phyloP scores from a whole-genome alignment of 352 stramenopile genomes.

The Thalassiosira hispida region DNA sequence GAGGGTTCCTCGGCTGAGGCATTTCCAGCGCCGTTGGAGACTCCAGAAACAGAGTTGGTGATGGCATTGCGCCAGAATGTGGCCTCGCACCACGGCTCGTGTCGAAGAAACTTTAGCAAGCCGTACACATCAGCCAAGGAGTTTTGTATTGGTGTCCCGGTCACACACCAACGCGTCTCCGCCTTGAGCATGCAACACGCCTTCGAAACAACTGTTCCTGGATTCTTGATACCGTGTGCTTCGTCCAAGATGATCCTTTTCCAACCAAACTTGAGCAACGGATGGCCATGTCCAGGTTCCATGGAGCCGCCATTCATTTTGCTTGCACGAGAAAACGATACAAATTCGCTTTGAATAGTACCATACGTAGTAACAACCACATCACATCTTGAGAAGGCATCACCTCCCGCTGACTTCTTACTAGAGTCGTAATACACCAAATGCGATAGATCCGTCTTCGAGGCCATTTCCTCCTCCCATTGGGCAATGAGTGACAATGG shows the following conservation, averaged over 20 bases:
- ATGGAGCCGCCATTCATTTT: constrained; percentile 11
- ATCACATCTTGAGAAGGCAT: constrained; percentile 69
- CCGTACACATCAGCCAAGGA: constrained; percentile 79
- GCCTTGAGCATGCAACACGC: constrained; percentile 71
- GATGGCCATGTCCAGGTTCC: constrained; percentile 19
- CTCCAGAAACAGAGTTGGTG: constrained; percentile 26
- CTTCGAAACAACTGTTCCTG: constrained; percentile 68
- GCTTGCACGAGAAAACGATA: constrained; percentile 21
- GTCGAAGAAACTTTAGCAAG: constrained; percentile 79
- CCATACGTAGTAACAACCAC: constrained; percentile 83
- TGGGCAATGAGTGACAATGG: constrained; percentile 79
- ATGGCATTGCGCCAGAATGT: constrained; percentile 80
- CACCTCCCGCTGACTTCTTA: constrained; percentile 21
- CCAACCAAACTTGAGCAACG: constrained; percentile 63
- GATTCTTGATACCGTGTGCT: constrained; percentile 83
- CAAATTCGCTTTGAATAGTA: constrained; percentile 74
- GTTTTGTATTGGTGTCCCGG: constrained; percentile 84
- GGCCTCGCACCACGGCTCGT: constrained; percentile 80
- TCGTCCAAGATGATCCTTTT: constrained; percentile 83
- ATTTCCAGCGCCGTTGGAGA: constrained; percentile 8
- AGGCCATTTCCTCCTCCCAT: constrained; percentile 82
- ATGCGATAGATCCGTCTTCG: constrained; percentile 76
- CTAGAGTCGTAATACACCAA: constrained; percentile 74
- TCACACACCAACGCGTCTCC: constrained; percentile 76
- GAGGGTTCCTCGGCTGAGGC: constrained; percentile 4